These are phyloP conservation scores for Tylopilus sp. DNA, from an alignment of 768 basidiomycete species.

Conservation along the genomic window DNA sequence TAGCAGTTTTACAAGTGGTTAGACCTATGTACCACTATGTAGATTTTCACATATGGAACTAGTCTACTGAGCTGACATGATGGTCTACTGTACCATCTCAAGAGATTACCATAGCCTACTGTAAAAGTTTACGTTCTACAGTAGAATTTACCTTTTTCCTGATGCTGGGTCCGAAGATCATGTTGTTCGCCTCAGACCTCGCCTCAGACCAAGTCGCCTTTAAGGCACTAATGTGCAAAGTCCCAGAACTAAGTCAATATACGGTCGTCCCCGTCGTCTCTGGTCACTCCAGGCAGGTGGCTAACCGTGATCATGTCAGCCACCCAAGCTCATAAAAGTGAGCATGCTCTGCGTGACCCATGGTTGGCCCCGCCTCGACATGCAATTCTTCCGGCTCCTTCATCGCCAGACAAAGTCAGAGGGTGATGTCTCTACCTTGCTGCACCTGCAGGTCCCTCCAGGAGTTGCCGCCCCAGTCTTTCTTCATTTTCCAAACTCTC, in stretches of 20 bases:
- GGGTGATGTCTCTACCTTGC: constrained; percentile 32
- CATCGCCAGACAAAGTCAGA: constrained; percentile 49
- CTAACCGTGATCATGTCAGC: constrained; percentile 23
- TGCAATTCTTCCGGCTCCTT: constrained; percentile 48
- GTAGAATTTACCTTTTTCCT: too few species aligned
- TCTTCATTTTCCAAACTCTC: constrained; percentile 17
- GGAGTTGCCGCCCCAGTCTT: constrained; percentile 20
- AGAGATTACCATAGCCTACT: too few species aligned
- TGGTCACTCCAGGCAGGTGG: neutral
- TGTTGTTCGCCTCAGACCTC: too few species aligned
- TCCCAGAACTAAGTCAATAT: neutral
- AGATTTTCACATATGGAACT: too few species aligned
- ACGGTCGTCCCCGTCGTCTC: neutral
- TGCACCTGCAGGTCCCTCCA: neutral
- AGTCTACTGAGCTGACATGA: too few species aligned
- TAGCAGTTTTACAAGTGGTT: too few species aligned
- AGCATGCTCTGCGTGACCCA: neutral
- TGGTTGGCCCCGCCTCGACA: constrained; percentile 13
- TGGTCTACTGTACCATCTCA: too few species aligned
- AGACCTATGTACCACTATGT: too few species aligned
- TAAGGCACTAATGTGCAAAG: neutral
- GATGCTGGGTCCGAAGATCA: too few species aligned
- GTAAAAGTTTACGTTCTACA: too few species aligned
- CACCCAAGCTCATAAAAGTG: constrained; percentile 17
- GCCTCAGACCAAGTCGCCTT: too few species aligned